Evolutionary conservation across 352 stramenopile species (phyloP), one percentile per base, ranked within the genome.

Genomic region (Globisporangium radiosum): DNA sequence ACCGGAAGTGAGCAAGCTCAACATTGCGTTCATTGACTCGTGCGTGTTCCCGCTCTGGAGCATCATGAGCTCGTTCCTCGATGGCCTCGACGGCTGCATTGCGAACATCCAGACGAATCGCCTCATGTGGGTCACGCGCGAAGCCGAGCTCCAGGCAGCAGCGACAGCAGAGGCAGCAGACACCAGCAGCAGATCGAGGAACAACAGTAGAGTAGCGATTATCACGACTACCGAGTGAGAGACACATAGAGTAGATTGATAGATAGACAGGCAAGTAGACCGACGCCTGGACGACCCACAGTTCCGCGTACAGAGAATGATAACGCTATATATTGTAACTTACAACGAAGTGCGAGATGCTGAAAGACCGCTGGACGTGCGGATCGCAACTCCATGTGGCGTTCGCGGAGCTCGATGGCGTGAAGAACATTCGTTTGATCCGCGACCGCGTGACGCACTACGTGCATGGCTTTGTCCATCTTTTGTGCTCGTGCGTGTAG

Each of bases 41-140:
- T 91, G 85, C 57, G 81, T 89, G 9, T 90, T 91, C 61, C 86
- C 86, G 52, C 69, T 95, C 38, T 95, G 85, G 82, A 78, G 76
- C 65, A 83, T 85, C 47, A 62, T 92, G 59, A 55, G 76, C 47
- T 72, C 68, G 4, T 80, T 90, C 66, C 69, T 92, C 37, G 75
- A 77, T 11, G 82, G 82, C 0, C 66, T 92, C 7, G 78, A 76
- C 53, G 59, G 63, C 13, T 87, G 80, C 57, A 66, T 90, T 25
- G 59, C 59, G 3, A 92, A 92, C 57, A 63, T 92, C 33, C 78
- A 90, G 56, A 71, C 64, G 47, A 92, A 92, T 54, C 71, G 82
- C 0, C 65, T 65, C 9, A 84, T 88, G 69, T 92, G 81, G 82
- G 71, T 64, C 38, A 63, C 57, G 25, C 42, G 40, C 10, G 57